Evolutionary conservation across 164 flowering plant species (phyloP), one percentile per base, ranked within the genome.

Genomic region (Berberis vulgaris): DNA sequence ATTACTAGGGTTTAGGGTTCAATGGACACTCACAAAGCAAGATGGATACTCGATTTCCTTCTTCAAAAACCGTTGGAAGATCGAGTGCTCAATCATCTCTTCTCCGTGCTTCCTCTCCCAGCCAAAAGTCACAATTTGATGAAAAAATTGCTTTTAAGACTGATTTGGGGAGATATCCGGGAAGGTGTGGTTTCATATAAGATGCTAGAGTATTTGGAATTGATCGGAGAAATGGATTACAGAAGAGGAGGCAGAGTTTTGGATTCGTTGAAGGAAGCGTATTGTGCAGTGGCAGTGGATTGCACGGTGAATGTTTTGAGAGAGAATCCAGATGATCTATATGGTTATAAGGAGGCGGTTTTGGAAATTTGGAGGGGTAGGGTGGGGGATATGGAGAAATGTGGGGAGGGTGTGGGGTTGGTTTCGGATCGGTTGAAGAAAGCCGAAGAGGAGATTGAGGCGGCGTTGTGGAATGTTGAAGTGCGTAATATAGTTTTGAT

Each of bases 331-430:
- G 73, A 60, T 6, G 39, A 50, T 43, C 45, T 62, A 8, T 67
- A 56, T 0, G 65, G 61, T 72, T 88, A 76, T 69, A 72, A 76
- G 8, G 73, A 73, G 5, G 81, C 82, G 6, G 78, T 86, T 38
- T 57, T 76, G 72, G 74, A 82, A 62, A 70, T 87, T 10, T 91
- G 94, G 93, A 74, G 77, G 43, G 73, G 64, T 3, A 83, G 85
- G 60, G 60, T 88, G 45, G 46, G 40, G 1, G 58, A 39, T 1
- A 45, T 83, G 77, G 81, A 71, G 79, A 67, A 10, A 47, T 11
- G 50, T 43, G 65, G 59, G 11, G 68, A 53, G 59, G 67, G 38
- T 10, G 77, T 66, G 10, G 75, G 78, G 49, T 71, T 89, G 73
- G 57, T 70, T 54, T 62, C 81, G 3, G 79, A 74, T 12, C 71